Percentiles rank a stretch among this genome's conserved stretches.
Evolutionary conservation across 1,139 yeast species (phyloP).

Genomic region (Pneumocystis carinii): DNA sequence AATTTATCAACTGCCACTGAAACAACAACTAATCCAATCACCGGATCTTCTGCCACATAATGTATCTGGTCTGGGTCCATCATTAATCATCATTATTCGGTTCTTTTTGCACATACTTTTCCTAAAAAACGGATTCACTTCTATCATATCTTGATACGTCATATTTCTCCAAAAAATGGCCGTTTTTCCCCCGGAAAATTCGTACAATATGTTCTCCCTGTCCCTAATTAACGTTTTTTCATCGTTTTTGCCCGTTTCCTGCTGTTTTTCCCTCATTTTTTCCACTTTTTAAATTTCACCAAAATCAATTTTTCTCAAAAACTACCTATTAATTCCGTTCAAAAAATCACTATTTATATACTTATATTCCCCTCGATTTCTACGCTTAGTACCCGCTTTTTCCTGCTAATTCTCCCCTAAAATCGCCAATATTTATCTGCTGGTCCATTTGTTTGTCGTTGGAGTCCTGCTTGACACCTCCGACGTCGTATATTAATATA

Average conservation of each 20-base stretch:
- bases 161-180: not conserved
- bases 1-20: not conserved
- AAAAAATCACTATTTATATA: not conserved
- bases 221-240: not conserved
- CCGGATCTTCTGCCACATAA: not conserved
- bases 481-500: too few relatives aligned
- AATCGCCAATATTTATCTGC: too few relatives aligned
- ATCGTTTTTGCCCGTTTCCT: not conserved
- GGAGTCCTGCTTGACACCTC: too few relatives aligned
- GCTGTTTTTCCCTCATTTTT: not conserved
- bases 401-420: too few relatives aligned
- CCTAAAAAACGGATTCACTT: not conserved
- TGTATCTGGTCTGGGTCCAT: not conserved
- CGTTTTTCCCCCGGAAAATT: not conserved
- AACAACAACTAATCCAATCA: not conserved
- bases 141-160: not conserved
- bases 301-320: not conserved
- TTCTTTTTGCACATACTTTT: too few relatives aligned
- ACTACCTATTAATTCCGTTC: not conserved
- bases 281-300: not conserved
- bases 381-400: too few relatives aligned
- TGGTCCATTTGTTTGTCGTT: too few relatives aligned
- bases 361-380: not conserved
- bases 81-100: too few relatives aligned
- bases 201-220: not conserved